Conservation (phyloP, 495 filamentous ascomycete genomes). For the Hypoxylon fuscum region DNA sequence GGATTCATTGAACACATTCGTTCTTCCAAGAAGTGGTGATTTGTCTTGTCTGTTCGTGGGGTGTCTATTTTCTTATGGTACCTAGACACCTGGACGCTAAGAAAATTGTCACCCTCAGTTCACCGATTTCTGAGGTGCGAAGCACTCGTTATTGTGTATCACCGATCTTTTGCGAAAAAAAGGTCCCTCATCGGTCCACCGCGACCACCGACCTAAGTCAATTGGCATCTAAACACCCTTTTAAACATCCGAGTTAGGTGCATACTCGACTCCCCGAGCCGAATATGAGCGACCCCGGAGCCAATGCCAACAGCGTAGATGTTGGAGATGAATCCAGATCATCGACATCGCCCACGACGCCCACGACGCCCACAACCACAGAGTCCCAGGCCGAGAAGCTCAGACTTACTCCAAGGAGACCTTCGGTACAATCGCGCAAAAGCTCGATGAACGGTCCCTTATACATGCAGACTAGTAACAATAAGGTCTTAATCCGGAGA, state of each 20-base stretch:
- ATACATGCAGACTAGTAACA: constrained; percentile 57
- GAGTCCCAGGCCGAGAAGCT: constrained; percentile 34
- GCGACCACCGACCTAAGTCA: constrained; percentile 27
- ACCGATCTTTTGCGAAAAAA: constrained; percentile 17
- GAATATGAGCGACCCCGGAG: constrained; percentile 31
- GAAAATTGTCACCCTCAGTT: neutral
- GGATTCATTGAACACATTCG: constrained; percentile 32
- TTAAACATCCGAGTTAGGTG: constrained; percentile 1
- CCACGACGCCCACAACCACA: constrained; percentile 20
- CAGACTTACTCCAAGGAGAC: constrained; percentile 38
- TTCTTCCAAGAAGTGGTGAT: constrained; percentile 29
- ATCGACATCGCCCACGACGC: too few relatives aligned
- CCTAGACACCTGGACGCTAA: constrained; percentile 2
- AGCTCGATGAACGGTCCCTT: constrained; percentile 58
- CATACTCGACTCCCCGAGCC: constrained; percentile 12
- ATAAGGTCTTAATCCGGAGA: constrained; percentile 56
- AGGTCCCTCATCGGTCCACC: constrained; percentile 7
- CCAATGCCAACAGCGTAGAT: constrained; percentile 23
- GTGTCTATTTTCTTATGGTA: constrained; percentile 7
- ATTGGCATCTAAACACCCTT: constrained; percentile 2
- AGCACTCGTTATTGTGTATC: constrained; percentile 30
- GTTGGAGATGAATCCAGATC: constrained; percentile 19
- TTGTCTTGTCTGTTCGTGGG: constrained; percentile 19
- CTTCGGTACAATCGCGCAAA: constrained; percentile 43
- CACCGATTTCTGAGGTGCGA: constrained; percentile 8